phyloP scores from a whole-genome alignment of 768 basidiomycete species.

The Mycena filopes region DNA sequence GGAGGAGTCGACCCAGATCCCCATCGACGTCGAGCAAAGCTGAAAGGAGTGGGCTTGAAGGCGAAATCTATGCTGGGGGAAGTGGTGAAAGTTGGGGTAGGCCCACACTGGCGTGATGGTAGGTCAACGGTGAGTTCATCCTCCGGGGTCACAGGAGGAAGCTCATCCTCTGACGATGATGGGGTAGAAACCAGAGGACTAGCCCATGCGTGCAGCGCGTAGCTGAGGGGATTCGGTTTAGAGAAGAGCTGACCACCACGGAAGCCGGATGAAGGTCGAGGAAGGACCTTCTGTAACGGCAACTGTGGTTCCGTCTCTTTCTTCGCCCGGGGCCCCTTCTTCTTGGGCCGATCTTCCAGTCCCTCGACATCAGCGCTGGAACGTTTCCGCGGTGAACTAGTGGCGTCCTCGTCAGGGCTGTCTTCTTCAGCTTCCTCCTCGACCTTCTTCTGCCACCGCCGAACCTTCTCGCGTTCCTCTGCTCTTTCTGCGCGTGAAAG shows the following conservation, averaged over 20 bases:
- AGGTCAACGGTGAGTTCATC: constrained; percentile 57
- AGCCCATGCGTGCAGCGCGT: constrained; percentile 68
- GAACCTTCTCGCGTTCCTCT: constrained; percentile 53
- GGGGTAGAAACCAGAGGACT: constrained; percentile 56
- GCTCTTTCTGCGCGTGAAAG: constrained; percentile 53
- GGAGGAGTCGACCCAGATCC: constrained; percentile 52
- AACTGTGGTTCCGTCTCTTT: constrained; percentile 30
- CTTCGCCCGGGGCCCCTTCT: constrained; percentile 39
- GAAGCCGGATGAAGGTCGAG: constrained; percentile 52
- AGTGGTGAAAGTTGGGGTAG: constrained; percentile 53
- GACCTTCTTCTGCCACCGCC: constrained; percentile 43
- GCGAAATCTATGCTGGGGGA: constrained; percentile 54
- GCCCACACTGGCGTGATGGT: constrained; percentile 66
- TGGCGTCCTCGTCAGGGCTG: constrained; percentile 33
- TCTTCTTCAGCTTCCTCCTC: constrained; percentile 34
- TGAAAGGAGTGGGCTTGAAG: constrained; percentile 71
- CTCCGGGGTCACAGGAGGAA: constrained; percentile 68
- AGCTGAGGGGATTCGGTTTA: constrained; percentile 70
- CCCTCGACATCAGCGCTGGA: constrained; percentile 45
- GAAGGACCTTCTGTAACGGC: constrained; percentile 51
- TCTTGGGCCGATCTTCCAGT: constrained; percentile 47
- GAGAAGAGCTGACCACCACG: constrained; percentile 60
- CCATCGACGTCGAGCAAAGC: constrained; percentile 73
- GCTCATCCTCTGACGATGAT: constrained; percentile 58
- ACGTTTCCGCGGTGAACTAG: constrained; percentile 42